These are phyloP conservation scores for Colletotrichum sp. DNA, from an alignment of 2,329 filamentous ascomycete species.

Conservation along the genomic window DNA sequence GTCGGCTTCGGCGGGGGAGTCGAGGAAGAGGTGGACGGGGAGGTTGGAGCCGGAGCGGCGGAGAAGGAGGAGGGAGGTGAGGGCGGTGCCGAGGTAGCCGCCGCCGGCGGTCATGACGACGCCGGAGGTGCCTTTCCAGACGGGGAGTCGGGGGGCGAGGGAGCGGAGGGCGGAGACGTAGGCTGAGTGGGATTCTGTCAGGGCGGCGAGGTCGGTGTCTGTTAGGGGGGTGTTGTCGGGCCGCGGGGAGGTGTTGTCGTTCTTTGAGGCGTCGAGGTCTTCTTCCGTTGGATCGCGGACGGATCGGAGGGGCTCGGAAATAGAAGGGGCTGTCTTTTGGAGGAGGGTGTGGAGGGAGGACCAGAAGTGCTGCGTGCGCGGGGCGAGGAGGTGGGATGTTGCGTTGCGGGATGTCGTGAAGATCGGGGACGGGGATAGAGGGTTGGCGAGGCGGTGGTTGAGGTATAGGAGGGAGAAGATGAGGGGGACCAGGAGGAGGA, in stretches of 20 bases:
- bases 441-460: not conserved
- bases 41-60: constrained; percentile 53
- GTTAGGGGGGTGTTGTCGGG: constrained; percentile 13
- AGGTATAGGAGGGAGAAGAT: not conserved
- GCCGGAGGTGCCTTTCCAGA: constrained; percentile 39
- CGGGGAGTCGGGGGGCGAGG: constrained; percentile 36
- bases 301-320: not conserved
- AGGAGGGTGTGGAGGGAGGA: constrained; percentile 4
- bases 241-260: constrained; percentile 8
- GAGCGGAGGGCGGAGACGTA: constrained; percentile 37
- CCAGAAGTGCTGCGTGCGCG: constrained; percentile 13
- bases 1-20: constrained; percentile 33
- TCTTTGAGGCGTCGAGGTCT: constrained; percentile 11
- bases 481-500: not conserved
- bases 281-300: not conserved
- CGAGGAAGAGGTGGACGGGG: constrained; percentile 47
- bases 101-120: constrained; percentile 56
- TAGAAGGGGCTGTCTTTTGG: not conserved
- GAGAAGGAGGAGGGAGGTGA: constrained; percentile 56
- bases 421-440: not conserved
- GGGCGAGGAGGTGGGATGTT: constrained; percentile 11
- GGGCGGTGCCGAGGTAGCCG: constrained; percentile 51
- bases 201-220: not conserved
- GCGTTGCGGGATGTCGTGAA: not conserved
- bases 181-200: constrained; percentile 3